A percentile compares a stretch with the other conserved stretches of the same genome.
Evolutionary conservation across 257 asterid species (phyloP).

Genomic region (Striga asiatica): DNA sequence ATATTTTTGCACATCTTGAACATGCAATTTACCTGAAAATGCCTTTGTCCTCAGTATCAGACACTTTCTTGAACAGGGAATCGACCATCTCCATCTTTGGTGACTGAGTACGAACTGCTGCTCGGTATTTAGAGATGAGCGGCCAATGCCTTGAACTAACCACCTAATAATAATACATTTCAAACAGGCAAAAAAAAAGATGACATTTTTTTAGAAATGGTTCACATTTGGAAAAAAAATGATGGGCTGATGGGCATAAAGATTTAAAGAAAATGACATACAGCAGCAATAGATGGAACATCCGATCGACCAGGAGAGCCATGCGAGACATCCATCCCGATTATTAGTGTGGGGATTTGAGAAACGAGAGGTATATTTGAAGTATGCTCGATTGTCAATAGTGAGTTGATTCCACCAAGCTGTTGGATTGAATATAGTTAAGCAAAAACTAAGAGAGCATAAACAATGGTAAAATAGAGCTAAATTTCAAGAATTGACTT

Average conservation of each 20-base stretch:
- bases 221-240: too few species aligned
- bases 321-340: slow-evolving; percentile 90
- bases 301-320: slow-evolving; percentile 73
- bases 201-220: background rate
- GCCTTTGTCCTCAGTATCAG: slow-evolving; percentile 36
- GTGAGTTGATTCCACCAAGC: slow-evolving; percentile 71
- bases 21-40: slow-evolving; percentile 48
- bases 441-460: background rate
- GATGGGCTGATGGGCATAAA: too few species aligned
- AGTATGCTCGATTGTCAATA: slow-evolving; percentile 29
- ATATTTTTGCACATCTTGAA: too few species aligned
- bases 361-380: slow-evolving; percentile 31
- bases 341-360: slow-evolving; percentile 41
- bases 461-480: background rate
- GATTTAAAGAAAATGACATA: slow-evolving; percentile 3
- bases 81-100: slow-evolving; percentile 62
- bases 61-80: slow-evolving; percentile 29
- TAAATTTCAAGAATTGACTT: background rate
- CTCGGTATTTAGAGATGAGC: slow-evolving; percentile 45
- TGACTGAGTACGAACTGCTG: slow-evolving; percentile 62
- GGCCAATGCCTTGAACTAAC: slow-evolving; percentile 78
- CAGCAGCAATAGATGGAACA: slow-evolving; percentile 71
- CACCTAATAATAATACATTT: slow-evolving; percentile 38
- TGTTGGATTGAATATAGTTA: slow-evolving; percentile 21
- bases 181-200: background rate